Conservation (phyloP, 2,329 filamentous ascomycete genomes). For the Fusarium palustre region DNA sequence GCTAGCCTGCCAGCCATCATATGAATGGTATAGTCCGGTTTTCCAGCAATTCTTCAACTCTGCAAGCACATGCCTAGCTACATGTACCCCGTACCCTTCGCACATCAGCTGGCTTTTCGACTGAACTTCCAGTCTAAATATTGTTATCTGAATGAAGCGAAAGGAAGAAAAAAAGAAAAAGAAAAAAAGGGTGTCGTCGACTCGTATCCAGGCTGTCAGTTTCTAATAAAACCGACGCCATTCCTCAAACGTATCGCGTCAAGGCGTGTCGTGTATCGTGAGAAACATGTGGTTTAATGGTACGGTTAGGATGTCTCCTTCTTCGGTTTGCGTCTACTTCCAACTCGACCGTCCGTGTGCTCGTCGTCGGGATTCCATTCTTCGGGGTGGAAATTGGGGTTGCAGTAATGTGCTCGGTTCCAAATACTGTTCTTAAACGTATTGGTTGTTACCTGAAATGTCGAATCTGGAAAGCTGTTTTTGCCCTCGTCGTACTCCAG, state of each 20-base stretch:
- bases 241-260: not conserved
- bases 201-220: constrained; percentile 12
- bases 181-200: constrained; percentile 8
- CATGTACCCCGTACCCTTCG: not conserved
- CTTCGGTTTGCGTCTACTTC: constrained; percentile 44
- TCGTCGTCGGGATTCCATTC: constrained; percentile 59
- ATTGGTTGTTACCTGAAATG: constrained; percentile 62
- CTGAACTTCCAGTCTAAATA: not conserved
- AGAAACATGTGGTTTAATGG: not conserved
- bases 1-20: constrained; percentile 37
- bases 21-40: constrained; percentile 35
- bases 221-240: constrained; percentile 15
- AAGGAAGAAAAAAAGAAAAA: not conserved
- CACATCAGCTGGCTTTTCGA: not conserved
- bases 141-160: not conserved
- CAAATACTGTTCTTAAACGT: constrained; percentile 76
- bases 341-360: constrained; percentile 46
- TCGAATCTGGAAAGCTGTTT: constrained; percentile 58
- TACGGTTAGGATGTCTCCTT: constrained; percentile 33
- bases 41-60: constrained; percentile 7
- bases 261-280: not conserved
- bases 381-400: constrained; percentile 64
- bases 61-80: constrained; percentile 14
- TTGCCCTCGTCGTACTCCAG: constrained; percentile 63
- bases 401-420: constrained; percentile 75